Evolutionary conservation across 495 filamentous ascomycete genomes (phyloP).

Genomic region (Glonium stellatum): DNA sequence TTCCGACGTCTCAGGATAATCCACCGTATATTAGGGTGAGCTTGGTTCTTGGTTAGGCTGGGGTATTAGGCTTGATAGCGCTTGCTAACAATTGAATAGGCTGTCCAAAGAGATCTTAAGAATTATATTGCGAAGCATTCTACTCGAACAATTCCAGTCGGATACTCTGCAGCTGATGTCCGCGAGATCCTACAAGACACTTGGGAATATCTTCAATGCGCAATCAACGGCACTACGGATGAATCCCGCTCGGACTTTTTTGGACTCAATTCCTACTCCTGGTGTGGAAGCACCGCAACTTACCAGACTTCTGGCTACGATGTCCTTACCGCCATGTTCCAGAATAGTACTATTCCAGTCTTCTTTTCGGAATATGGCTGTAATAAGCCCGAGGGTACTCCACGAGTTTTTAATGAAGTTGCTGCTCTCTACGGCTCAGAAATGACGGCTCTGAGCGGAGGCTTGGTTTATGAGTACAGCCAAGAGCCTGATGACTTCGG

Average conservation of each 20-base stretch:
- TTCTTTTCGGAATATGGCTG: slow-evolving; percentile 98
- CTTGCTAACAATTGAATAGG: slow-evolving; percentile 32
- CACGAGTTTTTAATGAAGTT: slow-evolving; percentile 80
- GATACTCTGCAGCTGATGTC: slow-evolving; percentile 93
- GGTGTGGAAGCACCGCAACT: slow-evolving; percentile 69
- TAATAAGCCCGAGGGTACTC: slow-evolving; percentile 57
- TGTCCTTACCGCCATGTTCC: slow-evolving; percentile 62
- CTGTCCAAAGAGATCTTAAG: slow-evolving; percentile 78
- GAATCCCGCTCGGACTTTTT: slow-evolving; percentile 74
- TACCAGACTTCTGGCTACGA: slow-evolving; percentile 68
- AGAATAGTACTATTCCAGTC: slow-evolving; percentile 66
- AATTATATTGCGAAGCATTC: slow-evolving; percentile 73
- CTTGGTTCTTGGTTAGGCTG: background rate
- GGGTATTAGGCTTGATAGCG: background rate
- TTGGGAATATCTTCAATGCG: slow-evolving; percentile 78
- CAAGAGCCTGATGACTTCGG: slow-evolving; percentile 70
- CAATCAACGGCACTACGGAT: slow-evolving; percentile 58
- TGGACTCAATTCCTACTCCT: slow-evolving; percentile 90
- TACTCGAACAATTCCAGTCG: slow-evolving; percentile 66
- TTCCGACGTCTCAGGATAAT: slow-evolving; percentile 44
- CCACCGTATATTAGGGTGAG: slow-evolving; percentile 55
- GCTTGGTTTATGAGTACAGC: slow-evolving; percentile 82
- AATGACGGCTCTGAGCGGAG: slow-evolving; percentile 81
- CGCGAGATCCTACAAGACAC: slow-evolving; percentile 69
- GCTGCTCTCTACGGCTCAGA: slow-evolving; percentile 67